Evolutionary conservation across 2,329 filamentous ascomycete species (phyloP).

Genomic region (Fusarium sp.): DNA sequence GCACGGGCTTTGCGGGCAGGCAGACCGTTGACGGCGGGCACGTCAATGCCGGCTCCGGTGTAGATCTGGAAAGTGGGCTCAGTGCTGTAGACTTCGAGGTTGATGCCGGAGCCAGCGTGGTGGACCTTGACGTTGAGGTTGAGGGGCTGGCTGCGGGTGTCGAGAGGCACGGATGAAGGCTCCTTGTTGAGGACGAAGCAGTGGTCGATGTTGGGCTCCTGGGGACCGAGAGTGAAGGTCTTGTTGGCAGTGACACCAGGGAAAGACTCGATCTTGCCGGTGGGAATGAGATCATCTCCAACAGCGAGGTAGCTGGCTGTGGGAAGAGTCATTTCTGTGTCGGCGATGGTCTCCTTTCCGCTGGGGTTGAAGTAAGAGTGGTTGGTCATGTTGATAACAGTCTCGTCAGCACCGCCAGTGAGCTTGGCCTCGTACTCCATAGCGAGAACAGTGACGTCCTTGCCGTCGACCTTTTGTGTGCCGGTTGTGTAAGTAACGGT

Average conservation of each 20-base stretch:
- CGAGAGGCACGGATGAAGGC: slow-evolving; percentile 68
- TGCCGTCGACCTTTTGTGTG: slow-evolving; percentile 70
- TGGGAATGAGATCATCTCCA: slow-evolving; percentile 79
- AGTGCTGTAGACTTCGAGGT: slow-evolving; percentile 88
- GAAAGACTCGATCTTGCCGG: slow-evolving; percentile 71
- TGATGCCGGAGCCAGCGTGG: slow-evolving; percentile 78
- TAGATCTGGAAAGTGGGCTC: slow-evolving; percentile 99
- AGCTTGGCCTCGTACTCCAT: slow-evolving; percentile 93
- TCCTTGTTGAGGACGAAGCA: slow-evolving; percentile 84
- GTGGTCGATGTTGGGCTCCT: slow-evolving; percentile 84
- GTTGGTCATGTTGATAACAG: slow-evolving; percentile 92
- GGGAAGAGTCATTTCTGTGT: slow-evolving; percentile 74
- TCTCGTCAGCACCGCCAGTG: slow-evolving; percentile 84
- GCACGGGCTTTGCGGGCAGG: slow-evolving; percentile 74
- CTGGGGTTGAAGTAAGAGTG: slow-evolving; percentile 84
- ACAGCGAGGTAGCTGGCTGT: slow-evolving; percentile 76
- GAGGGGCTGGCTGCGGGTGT: slow-evolving; percentile 73
- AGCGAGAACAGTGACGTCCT: slow-evolving; percentile 76
- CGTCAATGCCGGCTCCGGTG: slow-evolving; percentile 85
- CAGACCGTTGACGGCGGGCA: slow-evolving; percentile 72
- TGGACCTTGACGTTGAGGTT: slow-evolving; percentile 75
- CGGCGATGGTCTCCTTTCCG: slow-evolving; percentile 63
- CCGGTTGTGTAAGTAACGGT: slow-evolving; percentile 82
- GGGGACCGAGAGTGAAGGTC: slow-evolving; percentile 77
- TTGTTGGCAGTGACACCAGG: slow-evolving; percentile 72